Evolutionary conservation across 2,329 filamentous ascomycete species (phyloP), one percentile per base, ranked within the genome.

Genomic region (Dactylellina haptotyla): DNA sequence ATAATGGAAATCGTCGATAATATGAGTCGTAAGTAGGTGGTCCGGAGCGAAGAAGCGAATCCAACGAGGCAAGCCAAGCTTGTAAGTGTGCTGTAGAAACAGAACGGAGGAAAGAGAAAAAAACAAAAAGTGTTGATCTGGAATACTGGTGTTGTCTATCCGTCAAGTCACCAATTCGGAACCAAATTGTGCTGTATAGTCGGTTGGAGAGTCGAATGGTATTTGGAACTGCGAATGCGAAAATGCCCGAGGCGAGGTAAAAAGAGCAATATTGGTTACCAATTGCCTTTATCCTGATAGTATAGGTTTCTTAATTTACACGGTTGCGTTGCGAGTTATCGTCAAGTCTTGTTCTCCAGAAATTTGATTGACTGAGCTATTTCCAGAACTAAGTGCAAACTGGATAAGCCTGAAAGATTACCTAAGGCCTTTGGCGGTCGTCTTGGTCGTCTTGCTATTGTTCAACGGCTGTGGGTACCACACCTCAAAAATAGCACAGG

Each of bases 281-380:
- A 34, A 57, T 56, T 54, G 57, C 50, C 30, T 25, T 61, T 26
- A 37, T 41, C 57, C 34, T 69, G 53, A 50, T 30, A 46, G 16
- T 61, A 46, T 48, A 51, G 54, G 25, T 39, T 67, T 61, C 45
- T 26, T 69, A 61, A 69, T 69, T 61, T 69, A 69, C 56, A 61
- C 32, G 39, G 57, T 20, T 30, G 20, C 16, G 62, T 50, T 66
- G n/a, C n/a, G n/a, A n/a, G n/a, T 51, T 67, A 16, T 53, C 45
- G 51, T 41, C 25, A 41, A 32, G 28, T 50, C 56, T 50, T 54
- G 53, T 26, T 53, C 46, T 67, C 32, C 32, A 59, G 45, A 32
- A 59, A 50, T 51, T 32, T 50, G 62, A 28, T 56, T 66, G 25
- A 25, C 51, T 30, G 63, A 39, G 18, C 63, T 67, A 63, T 63